phyloP scores from a whole-genome alignment of 176 grass and related monocot species.

The Zea mays region Zm-B73-REFERENCE-NAM-5.0 NC_050096.1:210135001-210135500 shows the following conservation, averaged over 20 bases:
- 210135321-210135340: not conserved
- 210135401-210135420: not conserved
- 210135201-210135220: constrained; percentile 81
- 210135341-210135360: not conserved
- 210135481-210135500: not conserved
- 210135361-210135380: not conserved
- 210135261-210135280: constrained; percentile 5
- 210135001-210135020: constrained; percentile 91
- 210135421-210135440: not conserved
- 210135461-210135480: not conserved
- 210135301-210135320: not conserved
- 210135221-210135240: not conserved
- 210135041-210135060: constrained; percentile 30
- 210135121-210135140: constrained; percentile 45
- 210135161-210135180: constrained; percentile 81
- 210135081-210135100: not conserved
- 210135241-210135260: not conserved
- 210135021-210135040: constrained; percentile 27
- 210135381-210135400: not conserved
- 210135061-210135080: constrained; percentile 22
- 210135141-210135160: constrained; percentile 95
- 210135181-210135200: constrained; percentile 87
- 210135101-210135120: constrained; percentile 4
- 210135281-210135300: not conserved
- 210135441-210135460: not conserved